Evolutionary conservation across 23 red algal species (phyloP), one percentile per base, ranked within the genome.

Genomic region (Gracilaria domingensis): DNA sequence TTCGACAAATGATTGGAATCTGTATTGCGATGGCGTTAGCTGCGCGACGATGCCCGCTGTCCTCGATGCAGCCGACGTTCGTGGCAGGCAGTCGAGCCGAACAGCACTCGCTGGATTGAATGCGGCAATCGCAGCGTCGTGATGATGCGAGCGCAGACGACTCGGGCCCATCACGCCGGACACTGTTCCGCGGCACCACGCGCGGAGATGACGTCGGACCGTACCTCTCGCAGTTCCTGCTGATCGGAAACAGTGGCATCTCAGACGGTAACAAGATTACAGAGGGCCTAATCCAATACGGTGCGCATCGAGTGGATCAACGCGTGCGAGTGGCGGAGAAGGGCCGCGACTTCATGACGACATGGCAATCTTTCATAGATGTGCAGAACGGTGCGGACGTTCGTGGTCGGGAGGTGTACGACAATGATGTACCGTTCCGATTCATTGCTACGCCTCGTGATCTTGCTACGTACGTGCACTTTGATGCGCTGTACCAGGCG

Each of bases 401-500:
- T 0, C 48, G 65, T 42, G 82, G 81, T 8, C 13, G 33, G 1
- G 81, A 87, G 53, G 16, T 33, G 20, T 75, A 57, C 12, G n/a
- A 53, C 0, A 66, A 75, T 50, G 79, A n/a, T 1, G 42, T 45
- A 4, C 5, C 5, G 42, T 80, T 55, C 60, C 61, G 81, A 4
- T 94, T 94, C 91, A 86, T 94, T 26, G 44, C 91, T 0, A 88
- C 81, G 7, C 91, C 91, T 3, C 91, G 91, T 39, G 82, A 94
- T 48, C 82, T 94, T 4, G 82, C 91, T 7, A 94, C 82, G 14
- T 94, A 87, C 57, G 91, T 94, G 9, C 91, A 94, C 47, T 79
- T 81, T 60, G 91, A 94, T 36, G 91, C 91, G n/a, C 56, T 94
- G 69, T 94, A 94, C 55, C 82, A 94, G 73, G 91, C 91, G 21